Conservation (phyloP, 352 stramenopile species). For the Globisporangium sylvaticum region DNA sequence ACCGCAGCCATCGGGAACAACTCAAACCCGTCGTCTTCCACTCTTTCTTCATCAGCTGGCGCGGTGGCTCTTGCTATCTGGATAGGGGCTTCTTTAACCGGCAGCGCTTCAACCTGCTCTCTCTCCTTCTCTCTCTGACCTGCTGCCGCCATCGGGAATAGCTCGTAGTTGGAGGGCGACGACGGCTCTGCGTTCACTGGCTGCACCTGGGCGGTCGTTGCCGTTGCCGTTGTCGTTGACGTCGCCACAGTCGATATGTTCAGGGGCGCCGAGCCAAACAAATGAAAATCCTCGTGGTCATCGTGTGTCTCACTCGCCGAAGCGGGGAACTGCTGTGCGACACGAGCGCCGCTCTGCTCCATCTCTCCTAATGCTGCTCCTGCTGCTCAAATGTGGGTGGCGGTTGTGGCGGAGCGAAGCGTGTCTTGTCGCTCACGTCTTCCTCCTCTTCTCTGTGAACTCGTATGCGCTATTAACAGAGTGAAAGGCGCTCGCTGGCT, state of each 20-base stretch:
- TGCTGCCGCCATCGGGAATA: slow-evolving; percentile 30
- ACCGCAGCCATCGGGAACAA: slow-evolving; percentile 24
- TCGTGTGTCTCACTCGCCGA: slow-evolving; percentile 1
- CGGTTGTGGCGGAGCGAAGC: not conserved
- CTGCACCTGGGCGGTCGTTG: not conserved
- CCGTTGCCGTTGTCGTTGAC: not conserved
- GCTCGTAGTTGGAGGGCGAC: slow-evolving; percentile 33
- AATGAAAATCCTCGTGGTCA: slow-evolving; percentile 9
- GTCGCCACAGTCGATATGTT: not conserved
- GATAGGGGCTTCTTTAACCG: not conserved
- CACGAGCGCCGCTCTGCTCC: slow-evolving; percentile 1
- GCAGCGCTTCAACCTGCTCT: slow-evolving; percentile 5
- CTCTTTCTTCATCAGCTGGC: not conserved
- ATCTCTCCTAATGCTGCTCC: not conserved
- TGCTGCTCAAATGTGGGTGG: not conserved
- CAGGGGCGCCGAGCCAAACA: slow-evolving; percentile 5
- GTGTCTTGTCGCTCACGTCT: not conserved
- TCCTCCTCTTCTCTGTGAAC: not conserved
- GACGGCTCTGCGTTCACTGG: not conserved
- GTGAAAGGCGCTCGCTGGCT: not conserved
- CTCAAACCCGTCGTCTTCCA: slow-evolving; percentile 20
- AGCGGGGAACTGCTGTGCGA: not conserved
- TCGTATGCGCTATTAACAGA: not conserved
- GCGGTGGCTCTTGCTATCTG: slow-evolving; percentile 6
- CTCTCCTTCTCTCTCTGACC: not conserved